Evolutionary conservation across 352 stramenopile genomes (phyloP), one percentile per base, ranked within the genome.

Genomic region (Phytophthora tentaculata): DNA sequence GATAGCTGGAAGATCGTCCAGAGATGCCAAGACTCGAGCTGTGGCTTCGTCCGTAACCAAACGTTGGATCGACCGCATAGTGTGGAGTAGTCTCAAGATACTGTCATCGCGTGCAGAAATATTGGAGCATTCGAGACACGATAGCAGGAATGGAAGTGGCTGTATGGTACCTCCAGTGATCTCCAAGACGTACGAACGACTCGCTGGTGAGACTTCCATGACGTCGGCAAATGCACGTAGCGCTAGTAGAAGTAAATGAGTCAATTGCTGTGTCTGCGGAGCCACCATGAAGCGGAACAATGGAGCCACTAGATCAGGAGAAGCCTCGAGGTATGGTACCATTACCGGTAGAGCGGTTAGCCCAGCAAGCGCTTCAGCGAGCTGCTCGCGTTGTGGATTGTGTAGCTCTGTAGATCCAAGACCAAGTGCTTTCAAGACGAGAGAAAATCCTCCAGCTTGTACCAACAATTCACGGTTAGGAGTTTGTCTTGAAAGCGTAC

Each of bases 251-350:
- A 89, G 49, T n/a, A 92, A 49, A 14, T 75, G 60, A 0, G 56
- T 23, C 1, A 69, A 32, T 12, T 74, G 55, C 20, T 76, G 64
- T 9, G 73, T 59, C 22, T 78, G 71, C 28, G 87, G 73, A 16
- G 68, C 62, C 2, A 86, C 53, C 67, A 93, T 73, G 32, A 88
- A 86, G 17, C 74, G 76, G 45, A 92, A 83, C 1, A 94, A 54
- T 13, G 76, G 79, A 28, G 74, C 61, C 8, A 92, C 76, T n/a
- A 87, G 56, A 28, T 90, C 74, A 8, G 68, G 68, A 50, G 62
- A 52, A 8, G 37, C 24, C 32, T 76, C 57, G 14, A 76, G 19
- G 32, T 69, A 65, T 10, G 56, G 57, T 2, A 37, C 48, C 48
- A 71, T 50, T 9, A 59, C 58, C 5, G 68, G 52, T 20, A 76